phyloP scores from a whole-genome alignment of 2,329 filamentous ascomycete genomes.

The Hansfordia pulvinata region DNA sequence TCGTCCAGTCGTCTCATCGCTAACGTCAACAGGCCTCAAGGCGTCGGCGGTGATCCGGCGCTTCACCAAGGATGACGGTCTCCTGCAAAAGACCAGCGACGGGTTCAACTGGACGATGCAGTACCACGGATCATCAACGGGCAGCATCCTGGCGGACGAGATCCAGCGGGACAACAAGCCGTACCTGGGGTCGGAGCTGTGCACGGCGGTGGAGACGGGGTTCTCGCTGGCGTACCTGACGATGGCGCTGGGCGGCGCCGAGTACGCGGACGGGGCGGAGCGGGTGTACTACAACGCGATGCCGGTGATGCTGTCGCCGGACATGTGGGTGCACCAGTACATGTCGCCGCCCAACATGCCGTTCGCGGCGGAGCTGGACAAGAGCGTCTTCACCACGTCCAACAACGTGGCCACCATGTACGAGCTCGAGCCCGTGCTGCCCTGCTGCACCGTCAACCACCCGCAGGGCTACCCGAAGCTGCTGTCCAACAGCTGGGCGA shows the following conservation, averaged over 20 bases:
- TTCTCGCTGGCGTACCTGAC: conserved; percentile 37
- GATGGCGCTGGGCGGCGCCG: conserved; percentile 27
- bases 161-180: conserved; percentile 28
- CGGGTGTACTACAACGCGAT: conserved; percentile 35
- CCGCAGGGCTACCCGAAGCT: conserved; percentile 40
- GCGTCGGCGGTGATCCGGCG: conserved; percentile 27
- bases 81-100: conserved; percentile 22
- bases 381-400: conserved; percentile 29
- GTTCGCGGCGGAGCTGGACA: conserved; percentile 20
- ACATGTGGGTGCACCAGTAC: conserved; percentile 40
- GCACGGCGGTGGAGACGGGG: conserved; percentile 35
- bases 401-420: conserved; percentile 27
- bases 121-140: conserved; percentile 32
- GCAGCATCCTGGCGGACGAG: conserved; percentile 35
- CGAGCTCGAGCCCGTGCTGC: conserved; percentile 32
- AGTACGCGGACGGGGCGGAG: conserved; percentile 32
- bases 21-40: conserved; percentile 20
- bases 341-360: conserved; percentile 35
- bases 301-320: conserved; percentile 29
- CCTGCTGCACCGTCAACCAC: conserved; percentile 41
- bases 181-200: conserved; percentile 30
- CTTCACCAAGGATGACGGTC: conserved; percentile 26
- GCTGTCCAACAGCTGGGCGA: conserved; percentile 29
- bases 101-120: conserved; percentile 31
- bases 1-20: too few species aligned